Evolutionary conservation across 2,329 filamentous ascomycete species (phyloP).

Genomic region (Colletotrichum sp.): DNA sequence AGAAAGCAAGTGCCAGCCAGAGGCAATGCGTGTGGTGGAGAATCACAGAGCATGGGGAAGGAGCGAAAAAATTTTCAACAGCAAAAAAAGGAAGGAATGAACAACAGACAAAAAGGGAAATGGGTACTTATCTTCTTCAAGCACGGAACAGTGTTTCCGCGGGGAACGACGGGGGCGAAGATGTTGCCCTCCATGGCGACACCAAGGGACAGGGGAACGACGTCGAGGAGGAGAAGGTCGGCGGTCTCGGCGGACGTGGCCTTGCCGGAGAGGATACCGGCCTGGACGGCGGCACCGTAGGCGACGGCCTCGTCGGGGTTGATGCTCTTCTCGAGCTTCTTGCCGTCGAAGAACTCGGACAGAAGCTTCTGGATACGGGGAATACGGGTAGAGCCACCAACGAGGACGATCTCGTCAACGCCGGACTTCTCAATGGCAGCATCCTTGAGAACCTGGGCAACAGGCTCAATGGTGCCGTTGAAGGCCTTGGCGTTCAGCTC

Average conservation of each 20-base stretch:
- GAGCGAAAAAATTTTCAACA: too few relatives aligned
- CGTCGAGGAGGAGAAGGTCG: constrained; percentile 94
- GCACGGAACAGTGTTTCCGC: constrained; percentile 73
- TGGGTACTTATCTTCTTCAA: too few relatives aligned
- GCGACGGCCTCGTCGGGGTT: constrained; percentile 99
- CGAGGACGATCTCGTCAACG: constrained; percentile 98
- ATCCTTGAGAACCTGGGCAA: constrained; percentile 96
- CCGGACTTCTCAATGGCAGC: constrained; percentile 84
- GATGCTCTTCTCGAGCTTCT: constrained; percentile 99
- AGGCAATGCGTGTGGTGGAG: too few relatives aligned
- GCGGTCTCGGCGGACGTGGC: constrained; percentile 93
- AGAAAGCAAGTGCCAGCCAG: too few relatives aligned
- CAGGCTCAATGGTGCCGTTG: constrained; percentile 90
- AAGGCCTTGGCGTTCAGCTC: constrained; percentile 97
- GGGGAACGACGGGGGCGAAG: constrained; percentile 90
- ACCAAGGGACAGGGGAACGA: constrained; percentile 94
- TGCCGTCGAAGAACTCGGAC: constrained; percentile 98
- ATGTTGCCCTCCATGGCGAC: constrained; percentile 99
- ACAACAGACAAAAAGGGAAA: too few relatives aligned
- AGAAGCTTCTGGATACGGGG: constrained; percentile 99
- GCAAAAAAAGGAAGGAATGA: too few relatives aligned
- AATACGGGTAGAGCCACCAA: constrained; percentile 99
- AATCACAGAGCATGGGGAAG: too few relatives aligned
- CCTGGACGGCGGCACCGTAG: constrained; percentile 98
- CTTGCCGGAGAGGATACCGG: constrained; percentile 98